Base-by-base conservation (phyloP, 2,329 filamentous ascomycete genomes). In the Ophiostoma novo-ulmi region DNA sequence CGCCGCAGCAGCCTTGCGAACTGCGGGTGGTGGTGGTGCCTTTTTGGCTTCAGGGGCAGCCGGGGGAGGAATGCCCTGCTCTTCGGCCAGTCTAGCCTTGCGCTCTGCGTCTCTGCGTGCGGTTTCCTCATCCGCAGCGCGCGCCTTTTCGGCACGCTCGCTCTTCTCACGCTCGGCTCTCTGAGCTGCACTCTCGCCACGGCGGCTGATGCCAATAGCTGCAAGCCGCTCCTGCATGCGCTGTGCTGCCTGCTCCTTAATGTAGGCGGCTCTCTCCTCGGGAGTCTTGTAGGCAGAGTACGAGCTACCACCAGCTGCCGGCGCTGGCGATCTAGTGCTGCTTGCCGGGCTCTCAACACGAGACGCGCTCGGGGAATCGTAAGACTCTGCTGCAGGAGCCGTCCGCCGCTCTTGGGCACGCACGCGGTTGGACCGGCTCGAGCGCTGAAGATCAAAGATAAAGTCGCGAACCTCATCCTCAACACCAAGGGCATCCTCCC, bases 401-500 rank as follows among this genome's bases (percentile, higher is more conserved):
- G 61, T 22, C 17, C 83, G 82, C 70, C 81, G 85, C 72, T 88
- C 89, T 77, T 86, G 88, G 67, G 83, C 81, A 72, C 86, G 84
- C 71, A 96, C 81, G 72, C 89, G 89, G 69, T 92, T 85, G 74
- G 92, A 85, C 74, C 93, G 88, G 78, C 93, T 96, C 73, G 89
- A 91, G 73, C 94, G 89, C 78, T 97, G 94, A 69, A 99, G 83
- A 75, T 98, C 95, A 78, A 95, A 98, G 78, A 99, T 99, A 80
- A 99, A 98, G 77, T 99, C 95, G 77, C 93, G 92, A 73, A 98
- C 91, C 77, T 97, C 93, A 77, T 99, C 94, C 78, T 99, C 95
- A 38, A 99, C 95, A 38, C 95, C 95, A 52, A 99, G 85, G 11
- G 89, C 95, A 80, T 99, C 95, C 76, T 99, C 93, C 95, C 95